Conservation (phyloP, 352 stramenopile genomes). For the Thraustochytrium striatum region DNA sequence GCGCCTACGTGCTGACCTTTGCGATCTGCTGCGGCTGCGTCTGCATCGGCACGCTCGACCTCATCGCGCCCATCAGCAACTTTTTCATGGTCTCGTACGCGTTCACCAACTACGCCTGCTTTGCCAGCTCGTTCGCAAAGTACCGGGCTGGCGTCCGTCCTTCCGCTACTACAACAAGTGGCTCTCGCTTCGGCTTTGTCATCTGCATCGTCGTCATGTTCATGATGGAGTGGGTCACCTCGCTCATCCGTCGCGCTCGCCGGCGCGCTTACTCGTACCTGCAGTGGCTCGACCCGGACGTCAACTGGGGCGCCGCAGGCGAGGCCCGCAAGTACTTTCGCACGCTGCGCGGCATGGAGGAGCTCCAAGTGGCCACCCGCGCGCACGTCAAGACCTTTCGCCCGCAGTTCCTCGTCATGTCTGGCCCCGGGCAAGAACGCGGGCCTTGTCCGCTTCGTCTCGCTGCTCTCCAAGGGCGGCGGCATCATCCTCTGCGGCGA, state of each 20-base stretch:
- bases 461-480: slow-evolving; percentile 65
- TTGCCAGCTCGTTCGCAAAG: slow-evolving; percentile 64
- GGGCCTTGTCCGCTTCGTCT: slow-evolving; percentile 57
- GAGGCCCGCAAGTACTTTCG: slow-evolving; percentile 68
- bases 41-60: slow-evolving; percentile 65
- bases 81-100: slow-evolving; percentile 74
- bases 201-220: slow-evolving; percentile 71
- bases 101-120: slow-evolving; percentile 68
- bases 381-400: slow-evolving; percentile 71
- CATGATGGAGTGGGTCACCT: slow-evolving; percentile 66
- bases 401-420: slow-evolving; percentile 64
- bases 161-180: slow-evolving; percentile 67
- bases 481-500: slow-evolving; percentile 65
- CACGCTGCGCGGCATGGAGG: slow-evolving; percentile 66
- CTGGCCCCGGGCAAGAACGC: slow-evolving; percentile 41
- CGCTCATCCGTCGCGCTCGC: no score
- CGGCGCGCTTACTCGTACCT: slow-evolving; percentile 71
- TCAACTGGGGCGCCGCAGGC: slow-evolving; percentile 65
- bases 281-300: slow-evolving; percentile 54
- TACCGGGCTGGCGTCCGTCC: slow-evolving; percentile 65
- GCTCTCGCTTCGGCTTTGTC: slow-evolving; percentile 61
- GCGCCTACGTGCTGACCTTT: slow-evolving; percentile 62
- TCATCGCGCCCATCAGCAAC: slow-evolving; percentile 70
- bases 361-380: slow-evolving; percentile 51
- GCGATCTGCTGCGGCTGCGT: slow-evolving; percentile 65